Base-by-base conservation (phyloP, 2,329 filamentous ascomycete genomes). In the Colletotrichum tabaci region DNA sequence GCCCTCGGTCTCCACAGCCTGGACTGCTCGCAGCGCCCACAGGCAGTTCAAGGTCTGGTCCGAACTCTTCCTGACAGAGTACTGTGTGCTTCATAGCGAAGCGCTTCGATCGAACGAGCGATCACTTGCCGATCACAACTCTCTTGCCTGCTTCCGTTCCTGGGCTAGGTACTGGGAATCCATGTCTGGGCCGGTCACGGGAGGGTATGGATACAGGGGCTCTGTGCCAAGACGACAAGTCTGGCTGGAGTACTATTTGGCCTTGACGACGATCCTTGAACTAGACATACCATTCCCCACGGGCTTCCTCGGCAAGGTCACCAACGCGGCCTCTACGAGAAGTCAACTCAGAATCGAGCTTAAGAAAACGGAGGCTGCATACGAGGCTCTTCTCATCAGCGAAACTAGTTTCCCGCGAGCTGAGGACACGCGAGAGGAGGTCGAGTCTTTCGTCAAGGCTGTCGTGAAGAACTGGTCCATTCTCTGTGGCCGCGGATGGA, bases 321-420 rank as follows among this genome's bases (percentile, higher is more conserved):
- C 60, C 12, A 83, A 83, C 44, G 87, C 89, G 50, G 80, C 85
- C 18, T 91, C 89, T 4, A 85, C 86, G 44, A 89, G 89, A 62
- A 85, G 84, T 52, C 91, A 92, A 76, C 88, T 98, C 76, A 88
- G 91, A 62, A 86, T 89, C 35, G 96, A 98, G 82, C 81, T 98
- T 64, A 94, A 94, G 79, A 89, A 88, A 62, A 92, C 95, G 12
- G 94, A 98, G 81, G 82, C 88, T 2, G 88, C 91, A 10, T 98
- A 97, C 79, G 95, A 98, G 80, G 87, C 87, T 18, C 85, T 96
- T 4, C 84, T 99, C 35, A 86, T 98, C 4, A 88, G 88, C 67
- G 94, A 97, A 79, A 93, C 93, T 0, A 87, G 88, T 38, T 99
- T 99, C 76, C 96, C 96, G 0, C 92, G 91, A 75, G 95, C 96